These are phyloP conservation scores for Lasiosphaeria ovina DNA, from an alignment of 495 filamentous ascomycete genomes.

Conservation along the genomic window DNA sequence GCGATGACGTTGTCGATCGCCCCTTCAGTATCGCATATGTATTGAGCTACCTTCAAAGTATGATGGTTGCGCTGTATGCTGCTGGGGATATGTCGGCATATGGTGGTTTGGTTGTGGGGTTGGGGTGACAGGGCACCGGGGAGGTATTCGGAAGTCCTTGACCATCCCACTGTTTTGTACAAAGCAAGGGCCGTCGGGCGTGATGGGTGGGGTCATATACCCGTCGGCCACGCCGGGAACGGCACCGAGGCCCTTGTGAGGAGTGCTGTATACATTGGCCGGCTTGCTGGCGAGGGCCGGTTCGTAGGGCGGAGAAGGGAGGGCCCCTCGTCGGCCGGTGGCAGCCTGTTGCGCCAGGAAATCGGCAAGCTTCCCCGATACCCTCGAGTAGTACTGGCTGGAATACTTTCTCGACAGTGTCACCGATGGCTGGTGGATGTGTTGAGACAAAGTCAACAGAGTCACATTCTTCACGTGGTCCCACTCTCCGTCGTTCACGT, in stretches of 20 bases:
- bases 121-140: constrained; percentile 54
- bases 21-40: constrained; percentile 36
- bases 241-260: constrained; percentile 72
- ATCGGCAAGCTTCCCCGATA: constrained; percentile 75
- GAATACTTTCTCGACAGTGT: constrained; percentile 88
- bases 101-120: constrained; percentile 40
- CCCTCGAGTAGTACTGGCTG: constrained; percentile 72
- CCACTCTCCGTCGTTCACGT: constrained; percentile 74
- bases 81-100: constrained; percentile 21
- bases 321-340: constrained; percentile 57
- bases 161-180: constrained; percentile 41
- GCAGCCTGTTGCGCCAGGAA: constrained; percentile 84
- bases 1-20: constrained; percentile 12
- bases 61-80: constrained; percentile 29
- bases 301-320: constrained; percentile 69
- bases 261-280: constrained; percentile 68
- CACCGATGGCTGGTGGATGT: constrained; percentile 80
- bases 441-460: constrained; percentile 79
- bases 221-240: constrained; percentile 67
- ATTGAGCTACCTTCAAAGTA: constrained; percentile 30
- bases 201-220: constrained; percentile 92
- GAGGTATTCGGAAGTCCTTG: constrained; percentile 47
- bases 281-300: constrained; percentile 49
- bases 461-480: constrained; percentile 75
- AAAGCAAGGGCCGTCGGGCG: constrained; percentile 76